phyloP scores from a whole-genome alignment of 164 flowering plant species.

The Dillenia suffruticosa region DNA sequence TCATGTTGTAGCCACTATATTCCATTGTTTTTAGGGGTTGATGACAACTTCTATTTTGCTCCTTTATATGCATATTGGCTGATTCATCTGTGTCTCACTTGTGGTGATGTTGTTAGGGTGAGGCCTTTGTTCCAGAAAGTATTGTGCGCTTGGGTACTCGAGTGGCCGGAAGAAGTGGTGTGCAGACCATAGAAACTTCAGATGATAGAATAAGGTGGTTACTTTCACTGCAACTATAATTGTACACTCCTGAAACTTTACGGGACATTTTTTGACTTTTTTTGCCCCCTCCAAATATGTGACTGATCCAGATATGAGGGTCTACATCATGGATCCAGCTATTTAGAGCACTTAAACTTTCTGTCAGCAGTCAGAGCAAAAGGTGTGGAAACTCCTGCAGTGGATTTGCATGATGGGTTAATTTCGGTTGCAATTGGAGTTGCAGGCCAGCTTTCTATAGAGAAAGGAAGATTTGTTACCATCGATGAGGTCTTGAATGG shows the following conservation, averaged over 20 bases:
- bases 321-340: slow-evolving; percentile 94
- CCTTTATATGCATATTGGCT: neutral
- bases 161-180: slow-evolving; percentile 63
- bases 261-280: neutral
- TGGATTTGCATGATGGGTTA: slow-evolving; percentile 76
- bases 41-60: no score
- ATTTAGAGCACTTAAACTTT: slow-evolving; percentile 80
- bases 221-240: no score
- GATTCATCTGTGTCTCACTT: neutral
- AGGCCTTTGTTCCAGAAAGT: slow-evolving; percentile 90
- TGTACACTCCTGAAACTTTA: neutral
- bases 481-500: slow-evolving; percentile 66
- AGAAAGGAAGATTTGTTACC: slow-evolving; percentile 61
- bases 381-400: slow-evolving; percentile 50
- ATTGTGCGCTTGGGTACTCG: slow-evolving; percentile 68
- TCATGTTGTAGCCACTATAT: no score
- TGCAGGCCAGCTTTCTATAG: slow-evolving; percentile 87
- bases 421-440: slow-evolving; percentile 93
- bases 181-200: slow-evolving; percentile 53
- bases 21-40: no score
- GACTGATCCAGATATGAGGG: slow-evolving; percentile 67
- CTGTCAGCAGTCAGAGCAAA: slow-evolving; percentile 55
- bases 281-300: neutral
- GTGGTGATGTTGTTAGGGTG: slow-evolving; percentile 46
- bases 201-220: slow-evolving; percentile 73